phyloP scores from a whole-genome alignment of 1,284 basidiomycete species.

The Ganoderma boninense region DNA sequence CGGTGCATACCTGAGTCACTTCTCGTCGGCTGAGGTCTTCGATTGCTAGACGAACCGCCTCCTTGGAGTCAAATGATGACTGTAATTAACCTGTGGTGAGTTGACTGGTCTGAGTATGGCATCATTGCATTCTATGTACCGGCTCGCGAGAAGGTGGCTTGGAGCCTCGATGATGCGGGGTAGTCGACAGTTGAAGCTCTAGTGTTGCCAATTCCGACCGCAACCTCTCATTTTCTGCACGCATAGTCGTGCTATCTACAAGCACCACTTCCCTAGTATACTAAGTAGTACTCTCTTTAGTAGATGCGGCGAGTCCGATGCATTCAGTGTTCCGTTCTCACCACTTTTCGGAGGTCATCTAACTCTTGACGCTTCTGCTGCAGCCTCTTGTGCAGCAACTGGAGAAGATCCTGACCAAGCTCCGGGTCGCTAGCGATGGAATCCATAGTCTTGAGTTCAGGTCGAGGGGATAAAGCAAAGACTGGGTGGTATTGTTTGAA shows the following conservation, averaged over 20 bases:
- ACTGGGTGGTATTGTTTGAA: not conserved
- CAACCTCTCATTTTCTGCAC: conserved; percentile 17
- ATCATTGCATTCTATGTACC: not conserved
- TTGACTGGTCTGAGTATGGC: not conserved
- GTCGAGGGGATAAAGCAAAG: not conserved
- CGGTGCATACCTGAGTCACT: not conserved
- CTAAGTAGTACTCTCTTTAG: not conserved
- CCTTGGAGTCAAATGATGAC: not conserved
- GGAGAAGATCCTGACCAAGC: conserved; percentile 21
- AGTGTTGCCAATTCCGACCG: conserved; percentile 14
- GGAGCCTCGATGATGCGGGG: conserved; percentile 1
- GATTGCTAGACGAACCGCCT: not conserved
- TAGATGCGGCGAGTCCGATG: too few species aligned
- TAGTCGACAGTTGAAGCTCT: conserved; percentile 1
- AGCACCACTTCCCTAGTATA: conserved; percentile 5
- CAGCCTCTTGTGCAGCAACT: conserved; percentile 25
- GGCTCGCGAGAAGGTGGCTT: conserved; percentile 1
- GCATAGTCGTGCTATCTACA: conserved; percentile 16
- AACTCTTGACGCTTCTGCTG: conserved; percentile 22
- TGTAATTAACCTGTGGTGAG: not conserved
- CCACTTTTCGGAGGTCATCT: conserved; percentile 14
- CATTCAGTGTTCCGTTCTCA: conserved; percentile 2
- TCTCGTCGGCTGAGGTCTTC: not conserved
- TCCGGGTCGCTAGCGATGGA: conserved; percentile 15
- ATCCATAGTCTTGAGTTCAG: conserved; percentile 15